Evolutionary conservation across 768 basidiomycete species (phyloP).

Genomic region (Pulveroboletus sp.): DNA sequence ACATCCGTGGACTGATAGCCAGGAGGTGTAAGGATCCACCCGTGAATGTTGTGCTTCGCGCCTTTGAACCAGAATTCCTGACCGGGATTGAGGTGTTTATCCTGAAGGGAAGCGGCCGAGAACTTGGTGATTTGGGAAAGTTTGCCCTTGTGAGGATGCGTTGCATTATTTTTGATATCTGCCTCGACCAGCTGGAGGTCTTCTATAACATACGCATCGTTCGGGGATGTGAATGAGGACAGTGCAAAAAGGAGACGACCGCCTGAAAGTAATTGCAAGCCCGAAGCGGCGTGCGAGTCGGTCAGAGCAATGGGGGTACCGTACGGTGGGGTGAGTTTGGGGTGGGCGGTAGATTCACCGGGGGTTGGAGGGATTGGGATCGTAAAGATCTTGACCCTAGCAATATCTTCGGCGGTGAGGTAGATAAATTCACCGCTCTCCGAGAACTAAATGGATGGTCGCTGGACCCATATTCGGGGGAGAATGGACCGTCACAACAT

Average conservation of each 20-base stretch:
- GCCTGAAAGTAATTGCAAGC: conserved; percentile 54
- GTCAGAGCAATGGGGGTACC: conserved; percentile 57
- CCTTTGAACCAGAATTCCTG: conserved; percentile 92
- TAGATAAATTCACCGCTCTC: conserved; percentile 64
- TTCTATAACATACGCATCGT: conserved; percentile 67
- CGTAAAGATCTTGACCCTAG: conserved; percentile 68
- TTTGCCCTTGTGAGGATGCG: conserved; percentile 27
- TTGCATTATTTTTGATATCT: conserved; percentile 31
- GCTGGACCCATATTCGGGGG: background rate
- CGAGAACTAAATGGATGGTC: conserved; percentile 53
- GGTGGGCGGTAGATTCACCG: conserved; percentile 46
- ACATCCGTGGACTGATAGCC: conserved; percentile 62
- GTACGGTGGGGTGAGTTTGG: conserved; percentile 39
- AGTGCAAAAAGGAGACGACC: conserved; percentile 66
- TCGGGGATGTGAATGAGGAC: conserved; percentile 74
- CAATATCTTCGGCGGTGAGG: conserved; percentile 73
- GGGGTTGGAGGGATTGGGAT: conserved; percentile 66
- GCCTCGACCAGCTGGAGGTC: conserved; percentile 43
- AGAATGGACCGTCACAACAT: background rate
- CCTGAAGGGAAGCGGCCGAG: conserved; percentile 48
- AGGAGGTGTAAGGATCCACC: conserved; percentile 77
- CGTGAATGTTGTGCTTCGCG: conserved; percentile 72
- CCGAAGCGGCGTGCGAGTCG: conserved; percentile 49
- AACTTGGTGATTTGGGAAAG: conserved; percentile 62
- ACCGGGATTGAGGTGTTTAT: conserved; percentile 54